Conservation (phyloP, 192 early-diverging fungal genomes). For the Thoreauomyces humboldtii region DNA sequence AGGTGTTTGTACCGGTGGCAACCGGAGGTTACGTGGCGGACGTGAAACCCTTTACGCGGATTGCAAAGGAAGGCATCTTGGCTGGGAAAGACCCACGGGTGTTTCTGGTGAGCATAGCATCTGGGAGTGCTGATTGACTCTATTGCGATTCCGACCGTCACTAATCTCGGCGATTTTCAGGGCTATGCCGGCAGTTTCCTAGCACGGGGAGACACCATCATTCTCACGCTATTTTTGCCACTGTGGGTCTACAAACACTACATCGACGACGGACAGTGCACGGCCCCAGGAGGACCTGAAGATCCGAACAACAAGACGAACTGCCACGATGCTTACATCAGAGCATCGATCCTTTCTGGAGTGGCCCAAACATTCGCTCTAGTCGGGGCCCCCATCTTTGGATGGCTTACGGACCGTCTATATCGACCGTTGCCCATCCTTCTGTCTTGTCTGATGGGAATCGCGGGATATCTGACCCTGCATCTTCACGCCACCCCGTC, state of each 20-base stretch:
- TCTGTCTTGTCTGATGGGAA: constrained; percentile 48
- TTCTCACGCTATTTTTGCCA: constrained; percentile 65
- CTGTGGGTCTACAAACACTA: constrained; percentile 62
- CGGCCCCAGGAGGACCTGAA: background rate
- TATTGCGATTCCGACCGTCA: background rate
- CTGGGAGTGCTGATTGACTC: too few relatives aligned
- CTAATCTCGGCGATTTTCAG: too few relatives aligned
- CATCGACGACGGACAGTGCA: constrained; percentile 31
- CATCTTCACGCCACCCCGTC: constrained; percentile 48
- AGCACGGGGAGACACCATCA: constrained; percentile 70
- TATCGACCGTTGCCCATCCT: constrained; percentile 37
- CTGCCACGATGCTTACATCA: constrained; percentile 43
- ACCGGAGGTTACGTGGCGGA: too few relatives aligned
- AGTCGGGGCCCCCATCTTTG: constrained; percentile 62
- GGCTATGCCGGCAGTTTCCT: constrained; percentile 67
- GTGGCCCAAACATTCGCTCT: constrained; percentile 65
- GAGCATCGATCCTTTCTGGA: constrained; percentile 46
- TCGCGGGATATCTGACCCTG: constrained; percentile 50
- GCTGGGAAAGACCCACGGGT: constrained; percentile 59
- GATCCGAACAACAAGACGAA: constrained; percentile 37
- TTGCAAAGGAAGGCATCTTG: constrained; percentile 55
- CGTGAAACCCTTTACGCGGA: constrained; percentile 1
- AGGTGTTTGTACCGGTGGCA: too few relatives aligned
- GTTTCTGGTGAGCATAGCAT: constrained; percentile 34
- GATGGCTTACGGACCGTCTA: constrained; percentile 35